Evolutionary conservation across 352 stramenopile species (phyloP).

Genomic region (Pythium phragmitis): DNA sequence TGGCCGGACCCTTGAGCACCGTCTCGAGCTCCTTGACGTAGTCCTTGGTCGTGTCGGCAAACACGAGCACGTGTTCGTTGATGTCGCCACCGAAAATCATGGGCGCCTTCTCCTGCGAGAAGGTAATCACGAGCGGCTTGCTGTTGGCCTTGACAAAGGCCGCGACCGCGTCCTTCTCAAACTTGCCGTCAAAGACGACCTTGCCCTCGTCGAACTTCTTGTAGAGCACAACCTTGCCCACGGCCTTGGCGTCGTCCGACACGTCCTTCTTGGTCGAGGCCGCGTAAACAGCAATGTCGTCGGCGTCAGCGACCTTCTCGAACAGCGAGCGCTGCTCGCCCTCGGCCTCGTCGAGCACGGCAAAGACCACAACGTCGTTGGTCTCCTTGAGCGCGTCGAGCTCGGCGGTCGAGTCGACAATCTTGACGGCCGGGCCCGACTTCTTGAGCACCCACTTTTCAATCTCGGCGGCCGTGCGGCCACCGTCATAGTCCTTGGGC

Average conservation of each 20-base stretch:
- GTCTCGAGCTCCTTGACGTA: slow-evolving; percentile 60
- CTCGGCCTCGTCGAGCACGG: slow-evolving; percentile 76
- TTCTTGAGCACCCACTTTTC: slow-evolving; percentile 91
- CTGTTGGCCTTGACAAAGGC: slow-evolving; percentile 80
- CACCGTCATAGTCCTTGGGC: slow-evolving; percentile 87
- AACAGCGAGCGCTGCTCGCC: slow-evolving; percentile 67
- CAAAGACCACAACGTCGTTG: slow-evolving; percentile 87
- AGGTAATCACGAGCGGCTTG: slow-evolving; percentile 89
- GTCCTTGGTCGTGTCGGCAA: slow-evolving; percentile 71
- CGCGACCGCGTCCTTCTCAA: slow-evolving; percentile 57
- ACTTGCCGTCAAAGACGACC: slow-evolving; percentile 72
- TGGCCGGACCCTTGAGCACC: slow-evolving; percentile 58
- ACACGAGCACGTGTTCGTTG: slow-evolving; percentile 87
- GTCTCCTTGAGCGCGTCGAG: slow-evolving; percentile 74
- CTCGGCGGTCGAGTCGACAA: slow-evolving; percentile 70
- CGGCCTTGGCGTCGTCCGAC: slow-evolving; percentile 48
- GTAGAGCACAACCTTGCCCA: slow-evolving; percentile 75
- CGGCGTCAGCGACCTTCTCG: slow-evolving; percentile 69
- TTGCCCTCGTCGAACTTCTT: slow-evolving; percentile 89
- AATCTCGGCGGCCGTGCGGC: slow-evolving; percentile 85
- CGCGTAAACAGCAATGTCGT: slow-evolving; percentile 78
- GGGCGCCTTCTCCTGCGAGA: slow-evolving; percentile 87
- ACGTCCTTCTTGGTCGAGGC: slow-evolving; percentile 70
- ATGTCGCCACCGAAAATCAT: slow-evolving; percentile 91
- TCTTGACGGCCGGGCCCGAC: slow-evolving; percentile 85